Base-by-base conservation (phyloP, 2,329 filamentous ascomycete species). In the Phaeosphaeriaceae sp. region DNA sequence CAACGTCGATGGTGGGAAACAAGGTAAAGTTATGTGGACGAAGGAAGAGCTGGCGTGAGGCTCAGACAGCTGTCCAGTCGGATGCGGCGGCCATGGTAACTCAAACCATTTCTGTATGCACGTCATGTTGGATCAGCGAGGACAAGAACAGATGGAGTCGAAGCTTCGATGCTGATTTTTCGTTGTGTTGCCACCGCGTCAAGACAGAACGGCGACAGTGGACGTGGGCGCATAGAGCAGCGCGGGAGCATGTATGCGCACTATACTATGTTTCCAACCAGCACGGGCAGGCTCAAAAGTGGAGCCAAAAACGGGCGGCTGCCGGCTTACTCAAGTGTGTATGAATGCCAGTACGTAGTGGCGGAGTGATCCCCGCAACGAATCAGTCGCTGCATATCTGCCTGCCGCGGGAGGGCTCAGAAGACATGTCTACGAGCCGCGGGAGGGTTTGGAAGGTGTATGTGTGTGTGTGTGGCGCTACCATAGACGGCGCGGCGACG, bases 1-100 rank as follows among this genome's bases (percentile, higher is more conserved):
- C 44, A 78, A 78, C 47, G 79, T 84, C 21, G 80, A 83, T 68
- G 77, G 72, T 19, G 82, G 81, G 19, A 59, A 59, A 11, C 76
- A 75, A 55, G 81, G 79, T 9, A 79, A 77, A 45, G 61, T 81
- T 10, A 70, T 80, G 64, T 80, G 76, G 76, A 70, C 63, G 17
- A 73, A 71, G 73, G 79, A 68, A 75, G 71, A 68, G 47, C 53
- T 59, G 19, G 33, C 20, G 3, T 22, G 10, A 50, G 3, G 25
- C 13, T 36, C 31, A 7, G 13, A 11, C 31, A 36, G 13, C 31
- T 27, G 31, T 36, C 11, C 6, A 36, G 13, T 36, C 31, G 31
- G 31, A 7, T 36, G 11, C 13, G 11, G 5, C 25, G 13, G 31
- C 7, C 13, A n/a, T 15, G 7, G 31, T 13, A 27, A 5, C 31